These are phyloP conservation scores for Tetragonia tetragonoides DNA, from an alignment of 148 eudicot species.

Conservation along the genomic window DNA sequence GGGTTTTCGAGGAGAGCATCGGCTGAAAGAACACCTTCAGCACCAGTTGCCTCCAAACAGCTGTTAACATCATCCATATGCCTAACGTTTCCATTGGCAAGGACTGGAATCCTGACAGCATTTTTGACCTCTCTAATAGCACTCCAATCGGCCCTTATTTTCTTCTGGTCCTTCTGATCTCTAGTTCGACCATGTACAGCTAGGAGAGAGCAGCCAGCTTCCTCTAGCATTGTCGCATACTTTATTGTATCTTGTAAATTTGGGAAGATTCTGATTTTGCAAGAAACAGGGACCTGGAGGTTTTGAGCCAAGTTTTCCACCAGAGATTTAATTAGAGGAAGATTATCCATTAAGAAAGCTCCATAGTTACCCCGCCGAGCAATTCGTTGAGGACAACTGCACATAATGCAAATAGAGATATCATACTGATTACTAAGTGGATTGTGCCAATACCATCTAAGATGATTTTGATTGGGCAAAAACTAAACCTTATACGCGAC, in stretches of 20 bases:
- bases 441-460: background rate
- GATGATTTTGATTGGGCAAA: background rate
- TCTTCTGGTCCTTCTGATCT: slow-evolving; percentile 89
- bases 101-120: slow-evolving; percentile 77
- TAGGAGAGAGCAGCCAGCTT: slow-evolving; percentile 89
- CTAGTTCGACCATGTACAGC: slow-evolving; percentile 97
- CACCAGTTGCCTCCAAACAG: slow-evolving; percentile 73
- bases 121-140: slow-evolving; percentile 65
- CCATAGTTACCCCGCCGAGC: slow-evolving; percentile 93
- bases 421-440: background rate
- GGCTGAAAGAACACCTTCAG: slow-evolving; percentile 91
- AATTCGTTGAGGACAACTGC: slow-evolving; percentile 95
- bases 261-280: slow-evolving; percentile 92
- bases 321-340: slow-evolving; percentile 75
- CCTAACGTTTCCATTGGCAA: slow-evolving; percentile 86
- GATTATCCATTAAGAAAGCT: slow-evolving; percentile 94
- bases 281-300: slow-evolving; percentile 85
- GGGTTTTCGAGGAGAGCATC: slow-evolving; percentile 96
- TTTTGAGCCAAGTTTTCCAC: slow-evolving; percentile 74
- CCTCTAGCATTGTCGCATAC: slow-evolving; percentile 92
- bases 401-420: slow-evolving; percentile 20
- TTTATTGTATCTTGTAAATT: slow-evolving; percentile 63
- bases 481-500: background rate
- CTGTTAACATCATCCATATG: slow-evolving; percentile 76
- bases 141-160: slow-evolving; percentile 75